Base-by-base conservation (phyloP, 345 rosid genomes). In the Tarenaya hassleriana region DNA sequence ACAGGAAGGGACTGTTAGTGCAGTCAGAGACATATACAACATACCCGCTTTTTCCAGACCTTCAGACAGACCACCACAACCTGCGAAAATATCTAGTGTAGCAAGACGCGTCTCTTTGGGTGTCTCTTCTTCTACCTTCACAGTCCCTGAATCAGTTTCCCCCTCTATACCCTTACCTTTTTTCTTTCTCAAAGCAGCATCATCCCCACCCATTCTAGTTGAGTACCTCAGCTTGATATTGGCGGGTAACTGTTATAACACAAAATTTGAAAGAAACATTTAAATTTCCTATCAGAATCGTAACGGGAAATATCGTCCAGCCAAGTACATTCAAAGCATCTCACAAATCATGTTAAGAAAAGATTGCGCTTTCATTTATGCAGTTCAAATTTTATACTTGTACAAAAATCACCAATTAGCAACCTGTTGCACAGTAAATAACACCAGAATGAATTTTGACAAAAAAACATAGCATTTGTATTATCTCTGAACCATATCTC, bases 51-150 rank as follows among this genome's bases (percentile, higher is more conserved):
- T 62, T 15, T 74, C 66, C 51, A 86, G 62, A 20, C 95, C 91
- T 45, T 78, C 77, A 33, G 95, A 78, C 64, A 86, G 67, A 27
- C 92, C 95, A 61, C 92, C 95, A 64, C 92, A 86, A 49, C 95
- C 95, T 35, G 95, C 81, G 75, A 86, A 86, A 44, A 86, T 80
- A 69, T 86, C 92, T 12, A 83, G 64, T 38, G 95, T 83, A 61
- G 86, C 80, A 52, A 86, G 21, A 53, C 56, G 29, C 46, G 40
- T 69, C 41, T 49, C 58, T 46, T 59, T 54, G 48, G 70, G 62
- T 58, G 61, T 64, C 29, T 64, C 76, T 40, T n/a, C n/a, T n/a
- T n/a, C 47, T 56, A 64, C 66, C 56, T 69, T 72, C 34, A 53
- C 80, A 53, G 16, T 34, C 7, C 60, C 78, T 34, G 51, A 31